Evolutionary conservation across 306 rosid species (phyloP).

Genomic region (Cucumis melo): DNA sequence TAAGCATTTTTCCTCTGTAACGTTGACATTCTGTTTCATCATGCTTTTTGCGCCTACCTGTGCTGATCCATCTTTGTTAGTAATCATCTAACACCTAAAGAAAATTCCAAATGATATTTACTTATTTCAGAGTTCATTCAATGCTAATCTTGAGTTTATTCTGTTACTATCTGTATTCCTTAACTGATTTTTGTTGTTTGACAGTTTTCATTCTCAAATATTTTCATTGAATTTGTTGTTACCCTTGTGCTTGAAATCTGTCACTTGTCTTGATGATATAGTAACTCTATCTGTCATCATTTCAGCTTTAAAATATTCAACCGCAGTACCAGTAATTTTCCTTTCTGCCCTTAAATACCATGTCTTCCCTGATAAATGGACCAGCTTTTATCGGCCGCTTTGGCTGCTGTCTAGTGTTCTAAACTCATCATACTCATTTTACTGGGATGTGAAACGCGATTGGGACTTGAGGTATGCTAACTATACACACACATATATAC

Average conservation of each 20-base stretch:
- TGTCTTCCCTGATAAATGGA: conserved; percentile 69
- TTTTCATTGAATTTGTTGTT: neutral
- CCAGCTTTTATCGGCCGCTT: conserved; percentile 82
- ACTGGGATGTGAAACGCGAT: conserved; percentile 97
- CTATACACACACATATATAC: neutral
- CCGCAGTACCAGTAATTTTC: conserved; percentile 87
- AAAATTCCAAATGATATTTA: neutral
- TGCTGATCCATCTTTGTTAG: neutral
- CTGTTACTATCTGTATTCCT: neutral
- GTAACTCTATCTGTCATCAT: conserved; percentile 30
- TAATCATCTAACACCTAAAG: neutral
- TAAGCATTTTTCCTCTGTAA: neutral
- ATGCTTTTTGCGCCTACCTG: neutral
- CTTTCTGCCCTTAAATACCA: conserved; percentile 95
- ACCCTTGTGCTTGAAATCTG: neutral
- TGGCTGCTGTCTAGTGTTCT: conserved; percentile 90
- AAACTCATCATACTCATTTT: conserved; percentile 88
- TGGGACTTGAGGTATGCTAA: conserved; percentile 85
- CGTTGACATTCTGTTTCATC: neutral
- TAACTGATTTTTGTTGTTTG: neutral
- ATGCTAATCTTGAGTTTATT: neutral
- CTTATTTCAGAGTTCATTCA: neutral
- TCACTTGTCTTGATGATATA: conserved; percentile 1
- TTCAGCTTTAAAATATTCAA: conserved; percentile 92
- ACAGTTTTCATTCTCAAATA: neutral